Evolutionary conservation across 2,329 filamentous ascomycete genomes (phyloP), one percentile per base, ranked within the genome.

Genomic region (Fusarium udum): DNA sequence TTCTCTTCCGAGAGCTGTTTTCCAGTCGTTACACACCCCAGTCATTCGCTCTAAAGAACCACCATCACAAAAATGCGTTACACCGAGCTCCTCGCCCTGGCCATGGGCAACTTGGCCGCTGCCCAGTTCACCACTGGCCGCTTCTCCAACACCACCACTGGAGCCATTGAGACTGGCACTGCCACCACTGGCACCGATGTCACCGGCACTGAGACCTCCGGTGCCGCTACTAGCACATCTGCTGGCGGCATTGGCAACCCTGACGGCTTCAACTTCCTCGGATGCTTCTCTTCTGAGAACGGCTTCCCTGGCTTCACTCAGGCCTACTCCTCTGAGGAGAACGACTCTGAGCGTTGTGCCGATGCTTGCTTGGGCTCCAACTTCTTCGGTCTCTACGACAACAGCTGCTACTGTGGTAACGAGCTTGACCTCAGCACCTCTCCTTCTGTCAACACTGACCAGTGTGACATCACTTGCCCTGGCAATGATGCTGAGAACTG

Each of bases 361-460:
- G 66, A 63, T 8, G 45, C 64, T 31, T 82, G 80, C 51, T 52
- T 66, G 13, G 70, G 72, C 56, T 69, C 62, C 56, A 67, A 62
- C 58, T 80, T 70, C 75, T 71, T 80, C 34, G 79, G 76, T 67
- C 57, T 74, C 53, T 75, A 74, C 53, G 68, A 59, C 52, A 73
- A 65, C 55, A 72, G 77, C 60, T 82, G 81, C 71, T 80, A 79
- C 75, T 82, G 81, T 52, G 79, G 78, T 13, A 57, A 43, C 2
- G 18, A 12, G 1, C 46, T 80, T 24, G 67, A 75, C n/a, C 36
- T 59, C 18, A 24, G 24, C 24, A 51, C 36, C 22, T 62, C 68
- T 10, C 39, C 51, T 40, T 28, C 64, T 40, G 63, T 79, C 7
- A 14, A 36, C 51, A 58, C 68, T n/a, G 61, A 36, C 4, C 32